Evolutionary conservation across 148 eudicot genomes (phyloP), one percentile per base, ranked within the genome.

Genomic region (Cornus kousa): DNA sequence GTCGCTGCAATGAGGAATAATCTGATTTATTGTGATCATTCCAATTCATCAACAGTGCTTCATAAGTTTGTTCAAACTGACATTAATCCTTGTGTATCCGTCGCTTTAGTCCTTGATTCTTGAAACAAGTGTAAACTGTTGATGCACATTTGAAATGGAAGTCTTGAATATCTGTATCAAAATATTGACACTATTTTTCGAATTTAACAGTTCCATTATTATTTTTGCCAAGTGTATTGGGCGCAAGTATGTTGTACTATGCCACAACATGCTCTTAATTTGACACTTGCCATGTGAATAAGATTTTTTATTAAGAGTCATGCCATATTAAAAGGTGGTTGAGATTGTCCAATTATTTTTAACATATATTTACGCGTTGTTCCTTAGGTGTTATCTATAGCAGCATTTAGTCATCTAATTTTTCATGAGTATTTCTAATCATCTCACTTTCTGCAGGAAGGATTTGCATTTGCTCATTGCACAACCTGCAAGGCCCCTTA

Each of bases 401-500:
- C 37, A 35, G 37, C 37, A 67, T 13, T 13, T 73, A 43, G 46
- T 53, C 10, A 31, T 13, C 8, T 17, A 8, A 28, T n/a, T 7
- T 59, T 7, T 70, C 31, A 53, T 67, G 5, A 71, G 14, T 67
- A 9, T 71, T 13, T 68, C 43, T 79, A 7, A 53, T 57, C 17
- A 9, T 78, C 73, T 9, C 55, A 23, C 62, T 84, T 79, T 69
- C 64, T 89, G 77, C 97, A 93, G 97, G 97, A 95, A 88, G 99
- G 99, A 48, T 91, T 93, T 86, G 99, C 99, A 64, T 95, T 95
- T 88, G 90, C 99, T 78, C 94, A 95, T 82, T 95, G 99, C 90
- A 95, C 97, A 55, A 95, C 99, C 32, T 95, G 99, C 97, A 93
- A 95, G 82, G 97, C 91, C 86, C 94, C 95, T 40, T 95, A 95